Conservation (phyloP, 306 rosid species). For the Citrullus mucosospermus region DNA sequence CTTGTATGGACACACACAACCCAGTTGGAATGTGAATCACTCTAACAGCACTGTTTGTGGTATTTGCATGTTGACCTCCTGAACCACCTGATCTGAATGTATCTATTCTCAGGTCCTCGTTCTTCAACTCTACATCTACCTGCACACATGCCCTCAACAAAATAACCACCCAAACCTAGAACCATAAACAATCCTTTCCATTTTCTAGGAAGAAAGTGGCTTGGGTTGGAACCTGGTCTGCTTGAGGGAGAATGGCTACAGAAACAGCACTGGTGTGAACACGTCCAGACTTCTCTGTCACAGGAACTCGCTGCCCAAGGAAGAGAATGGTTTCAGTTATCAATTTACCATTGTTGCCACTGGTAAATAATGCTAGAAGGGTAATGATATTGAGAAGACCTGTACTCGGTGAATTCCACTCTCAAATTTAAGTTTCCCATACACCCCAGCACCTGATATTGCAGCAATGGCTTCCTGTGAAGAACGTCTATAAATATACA, state of each 20-base stretch:
- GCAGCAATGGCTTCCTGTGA: slow-evolving; percentile 83
- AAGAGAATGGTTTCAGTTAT: slow-evolving; percentile 10
- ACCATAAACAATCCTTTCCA: not conserved
- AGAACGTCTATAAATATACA: not conserved
- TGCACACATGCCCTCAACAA: slow-evolving; percentile 19
- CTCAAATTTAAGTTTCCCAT: slow-evolving; percentile 88
- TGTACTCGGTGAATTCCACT: slow-evolving; percentile 94
- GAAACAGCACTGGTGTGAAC: slow-evolving; percentile 94
- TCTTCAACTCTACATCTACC: slow-evolving; percentile 89
- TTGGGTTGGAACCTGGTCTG: slow-evolving; percentile 53
- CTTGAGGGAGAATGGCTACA: slow-evolving; percentile 94
- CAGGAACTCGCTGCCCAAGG: slow-evolving; percentile 67
- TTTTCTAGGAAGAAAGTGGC: not conserved
- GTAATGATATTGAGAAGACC: slow-evolving; percentile 29
- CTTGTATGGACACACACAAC: slow-evolving; percentile 70
- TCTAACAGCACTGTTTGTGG: slow-evolving; percentile 93
- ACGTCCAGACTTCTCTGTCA: slow-evolving; percentile 86
- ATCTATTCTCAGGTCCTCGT: slow-evolving; percentile 73
- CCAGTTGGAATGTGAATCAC: slow-evolving; percentile 75
- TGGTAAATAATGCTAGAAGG: slow-evolving; percentile 1
- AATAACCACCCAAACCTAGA: too few relatives aligned
- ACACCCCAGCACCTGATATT: slow-evolving; percentile 63
- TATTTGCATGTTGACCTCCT: slow-evolving; percentile 96
- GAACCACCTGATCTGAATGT: slow-evolving; percentile 85
- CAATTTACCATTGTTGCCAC: not conserved